These are phyloP conservation scores for Ceraceosorus bombacis DNA, from an alignment of 1,284 basidiomycete species.

Conservation along the genomic window DNA sequence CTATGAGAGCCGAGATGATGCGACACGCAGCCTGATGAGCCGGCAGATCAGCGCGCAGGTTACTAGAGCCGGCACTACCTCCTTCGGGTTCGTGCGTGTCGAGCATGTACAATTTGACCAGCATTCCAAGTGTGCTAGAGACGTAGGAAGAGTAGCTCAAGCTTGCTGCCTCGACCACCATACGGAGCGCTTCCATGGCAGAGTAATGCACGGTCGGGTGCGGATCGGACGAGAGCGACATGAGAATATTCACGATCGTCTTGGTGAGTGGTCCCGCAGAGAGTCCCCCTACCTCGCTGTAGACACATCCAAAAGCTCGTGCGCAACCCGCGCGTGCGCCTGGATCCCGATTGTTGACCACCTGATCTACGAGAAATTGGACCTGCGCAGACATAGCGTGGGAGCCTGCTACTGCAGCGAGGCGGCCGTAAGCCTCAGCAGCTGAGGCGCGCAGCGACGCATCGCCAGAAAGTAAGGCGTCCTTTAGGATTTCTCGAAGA, in stretches of 20 bases:
- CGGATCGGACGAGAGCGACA: conserved; percentile 90
- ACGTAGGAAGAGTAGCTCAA: conserved; percentile 85
- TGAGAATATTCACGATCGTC: conserved; percentile 88
- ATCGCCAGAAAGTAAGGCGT: conserved; percentile 74
- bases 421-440: conserved; percentile 82
- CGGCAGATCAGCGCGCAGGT: conserved; percentile 80
- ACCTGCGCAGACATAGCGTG: conserved; percentile 79
- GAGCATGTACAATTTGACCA: conserved; percentile 80
- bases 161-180: conserved; percentile 85
- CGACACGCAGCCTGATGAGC: conserved; percentile 85
- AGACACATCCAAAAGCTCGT: conserved; percentile 85
- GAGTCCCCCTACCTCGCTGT: conserved; percentile 82
- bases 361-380: conserved; percentile 85
- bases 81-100: conserved; percentile 93
- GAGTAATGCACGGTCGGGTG: conserved; percentile 94
- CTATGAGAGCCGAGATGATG: conserved; percentile 85
- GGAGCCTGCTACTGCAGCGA: conserved; percentile 75
- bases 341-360: conserved; percentile 92
- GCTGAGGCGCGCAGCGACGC: conserved; percentile 66
- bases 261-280: conserved; percentile 89
- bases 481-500: conserved; percentile 72
- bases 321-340: conserved; percentile 89
- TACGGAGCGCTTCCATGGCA: conserved; percentile 74
- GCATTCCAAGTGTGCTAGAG: conserved; percentile 76
- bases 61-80: conserved; percentile 67